Percentiles rank a stretch among this genome's conserved stretches.
phyloP scores from a whole-genome alignment of 2,329 filamentous ascomycete genomes.

The Pleoardoris graminearum region DNA sequence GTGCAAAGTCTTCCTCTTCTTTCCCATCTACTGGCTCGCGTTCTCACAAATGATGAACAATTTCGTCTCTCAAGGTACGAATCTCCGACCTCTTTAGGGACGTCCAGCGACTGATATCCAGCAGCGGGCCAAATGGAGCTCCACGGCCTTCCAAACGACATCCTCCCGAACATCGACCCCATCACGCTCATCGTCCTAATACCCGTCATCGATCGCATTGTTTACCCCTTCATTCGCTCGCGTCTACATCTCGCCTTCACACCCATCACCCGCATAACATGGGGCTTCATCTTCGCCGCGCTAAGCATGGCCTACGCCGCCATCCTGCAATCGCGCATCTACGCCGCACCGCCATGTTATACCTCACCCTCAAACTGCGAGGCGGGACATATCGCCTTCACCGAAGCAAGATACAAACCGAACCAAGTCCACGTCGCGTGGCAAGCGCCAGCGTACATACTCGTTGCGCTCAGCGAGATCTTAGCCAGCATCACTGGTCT shows the following conservation, averaged over 20 bases:
- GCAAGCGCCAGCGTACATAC: slow-evolving; percentile 51
- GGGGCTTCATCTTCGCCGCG: slow-evolving; percentile 58
- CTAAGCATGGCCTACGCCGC: slow-evolving; percentile 60
- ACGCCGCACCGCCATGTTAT: slow-evolving; percentile 58
- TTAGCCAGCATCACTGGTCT: slow-evolving; percentile 53
- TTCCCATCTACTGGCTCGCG: slow-evolving; percentile 53
- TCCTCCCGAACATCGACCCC: slow-evolving; percentile 54
- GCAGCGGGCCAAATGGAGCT: slow-evolving; percentile 51
- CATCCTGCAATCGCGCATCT: slow-evolving; percentile 61
- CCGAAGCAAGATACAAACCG: slow-evolving; percentile 37
- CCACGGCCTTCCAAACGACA: slow-evolving; percentile 53
- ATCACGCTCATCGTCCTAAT: slow-evolving; percentile 53
- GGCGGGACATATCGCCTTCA: slow-evolving; percentile 30
- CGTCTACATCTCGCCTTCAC: slow-evolving; percentile 46
- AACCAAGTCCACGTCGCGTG: slow-evolving; percentile 52
- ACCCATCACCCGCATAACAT: slow-evolving; percentile 58
- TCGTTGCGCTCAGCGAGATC: slow-evolving; percentile 52
- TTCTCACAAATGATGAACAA: slow-evolving; percentile 54
- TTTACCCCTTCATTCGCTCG: slow-evolving; percentile 52
- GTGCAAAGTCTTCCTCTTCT: slow-evolving; percentile 68
- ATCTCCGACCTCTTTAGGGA: background rate
- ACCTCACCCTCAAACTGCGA: slow-evolving; percentile 46
- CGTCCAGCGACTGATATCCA: background rate
- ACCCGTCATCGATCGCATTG: slow-evolving; percentile 49
- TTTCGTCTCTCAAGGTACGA: slow-evolving; percentile 51